Percentiles rank a stretch among this genome's conserved stretches.
Conservation (phyloP, 176 grass and related monocot genomes). For the Musa troglodytarum region DNA sequence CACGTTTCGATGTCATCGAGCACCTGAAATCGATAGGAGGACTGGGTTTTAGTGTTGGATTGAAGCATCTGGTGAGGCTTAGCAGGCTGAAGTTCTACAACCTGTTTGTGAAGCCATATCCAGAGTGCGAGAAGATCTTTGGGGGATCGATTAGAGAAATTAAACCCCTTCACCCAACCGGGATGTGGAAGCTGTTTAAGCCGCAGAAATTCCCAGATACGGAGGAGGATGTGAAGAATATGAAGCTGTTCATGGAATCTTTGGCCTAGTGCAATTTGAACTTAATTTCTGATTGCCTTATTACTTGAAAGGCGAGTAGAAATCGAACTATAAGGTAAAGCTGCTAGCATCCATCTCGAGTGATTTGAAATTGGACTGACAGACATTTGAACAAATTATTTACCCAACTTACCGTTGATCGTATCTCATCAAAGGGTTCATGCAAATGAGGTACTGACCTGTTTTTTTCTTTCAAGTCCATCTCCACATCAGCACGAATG, state of each 20-base stretch:
- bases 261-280: constrained; percentile 17
- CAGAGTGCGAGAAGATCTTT: constrained; percentile 71
- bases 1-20: constrained; percentile 64
- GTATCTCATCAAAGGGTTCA: too few relatives aligned
- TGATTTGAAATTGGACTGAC: neutral
- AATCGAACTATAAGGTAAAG: neutral
- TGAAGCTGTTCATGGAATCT: constrained; percentile 48
- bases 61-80: constrained; percentile 76
- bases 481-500: too few relatives aligned
- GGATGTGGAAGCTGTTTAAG: constrained; percentile 79
- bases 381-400: neutral
- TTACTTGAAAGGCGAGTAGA: neutral
- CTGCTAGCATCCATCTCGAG: neutral
- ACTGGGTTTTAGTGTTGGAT: constrained; percentile 51
- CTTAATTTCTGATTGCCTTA: neutral
- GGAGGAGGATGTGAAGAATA: constrained; percentile 48
- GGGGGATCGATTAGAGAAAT: constrained; percentile 16
- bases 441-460: too few relatives aligned
- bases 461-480: too few relatives aligned
- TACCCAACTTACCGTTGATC: too few relatives aligned
- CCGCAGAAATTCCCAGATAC: constrained; percentile 31
- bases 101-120: constrained; percentile 83
- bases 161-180: constrained; percentile 30
- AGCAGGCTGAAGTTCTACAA: constrained; percentile 71
- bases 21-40: constrained; percentile 34